A percentile compares a stretch with the other conserved stretches of the same genome.
phyloP scores from a whole-genome alignment of 177 flowering plant genomes.

The Telopea speciosissima region DNA sequence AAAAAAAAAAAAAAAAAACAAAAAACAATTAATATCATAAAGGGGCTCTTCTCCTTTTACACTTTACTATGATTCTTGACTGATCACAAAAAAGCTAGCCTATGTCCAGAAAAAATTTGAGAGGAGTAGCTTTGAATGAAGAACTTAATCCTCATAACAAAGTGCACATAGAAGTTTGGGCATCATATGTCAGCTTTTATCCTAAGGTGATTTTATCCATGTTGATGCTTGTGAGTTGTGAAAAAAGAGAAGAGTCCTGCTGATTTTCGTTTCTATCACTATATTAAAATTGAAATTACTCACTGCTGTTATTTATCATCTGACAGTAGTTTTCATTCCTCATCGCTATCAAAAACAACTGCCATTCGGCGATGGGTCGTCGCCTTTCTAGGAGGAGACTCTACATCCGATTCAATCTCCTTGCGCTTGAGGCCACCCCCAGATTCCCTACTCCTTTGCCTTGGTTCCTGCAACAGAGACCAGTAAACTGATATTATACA shows the following conservation, averaged over 20 bases:
- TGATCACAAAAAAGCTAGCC: too few species aligned
- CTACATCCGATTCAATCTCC: slow-evolving; percentile 82
- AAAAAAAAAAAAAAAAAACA: too few species aligned
- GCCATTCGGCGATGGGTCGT: slow-evolving; percentile 70
- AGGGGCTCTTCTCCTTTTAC: too few species aligned
- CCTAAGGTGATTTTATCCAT: too few species aligned
- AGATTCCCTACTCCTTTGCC: slow-evolving; percentile 41
- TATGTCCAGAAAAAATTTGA: too few species aligned
- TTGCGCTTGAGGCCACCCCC: slow-evolving; percentile 55
- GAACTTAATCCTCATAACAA: too few species aligned
- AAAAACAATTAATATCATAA: too few species aligned
- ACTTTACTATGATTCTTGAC: too few species aligned
- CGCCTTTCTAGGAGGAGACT: slow-evolving; percentile 69
- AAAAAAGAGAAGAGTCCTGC: background rate
- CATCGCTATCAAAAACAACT: slow-evolving; percentile 68
- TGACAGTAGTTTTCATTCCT: slow-evolving; percentile 38
- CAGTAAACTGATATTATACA: background rate
- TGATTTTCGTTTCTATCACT: background rate
- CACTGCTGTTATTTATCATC: background rate
- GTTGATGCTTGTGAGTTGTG: background rate
- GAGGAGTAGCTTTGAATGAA: too few species aligned
- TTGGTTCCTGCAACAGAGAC: slow-evolving; percentile 49
- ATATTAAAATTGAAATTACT: background rate
- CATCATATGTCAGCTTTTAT: too few species aligned
- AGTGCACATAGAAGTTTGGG: too few species aligned